Conservation (phyloP, 2,329 filamentous ascomycete genomes). For the Trichoderma atroviride region DNA sequence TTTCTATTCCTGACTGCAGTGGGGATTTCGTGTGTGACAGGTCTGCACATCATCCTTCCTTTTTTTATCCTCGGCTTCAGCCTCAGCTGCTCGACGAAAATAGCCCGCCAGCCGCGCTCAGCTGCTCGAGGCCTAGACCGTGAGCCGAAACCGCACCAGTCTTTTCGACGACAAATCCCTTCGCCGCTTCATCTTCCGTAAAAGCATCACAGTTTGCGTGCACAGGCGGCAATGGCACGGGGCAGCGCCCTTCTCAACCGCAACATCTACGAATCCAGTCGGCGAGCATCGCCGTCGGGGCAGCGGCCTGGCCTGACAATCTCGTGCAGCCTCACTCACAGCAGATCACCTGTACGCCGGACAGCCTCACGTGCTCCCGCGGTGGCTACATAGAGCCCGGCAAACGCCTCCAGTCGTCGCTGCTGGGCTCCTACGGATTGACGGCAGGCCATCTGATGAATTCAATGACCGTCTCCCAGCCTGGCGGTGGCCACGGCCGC, state of each 20-base stretch:
- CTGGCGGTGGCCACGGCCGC: constrained; percentile 26
- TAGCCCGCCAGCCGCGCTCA: not conserved
- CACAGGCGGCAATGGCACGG: constrained; percentile 28
- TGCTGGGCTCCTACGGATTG: constrained; percentile 30
- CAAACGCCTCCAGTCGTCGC: constrained; percentile 17
- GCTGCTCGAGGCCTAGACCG: constrained; percentile 8
- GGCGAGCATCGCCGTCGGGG: constrained; percentile 19
- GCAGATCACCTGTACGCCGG: not conserved
- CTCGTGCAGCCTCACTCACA: not conserved
- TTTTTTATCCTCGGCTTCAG: constrained; percentile 12
- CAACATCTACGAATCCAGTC: constrained; percentile 16
- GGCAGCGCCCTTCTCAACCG: constrained; percentile 19
- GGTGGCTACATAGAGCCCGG: constrained; percentile 27
- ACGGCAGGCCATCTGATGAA: constrained; percentile 27
- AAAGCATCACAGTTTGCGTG: constrained; percentile 5
- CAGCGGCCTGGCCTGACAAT: constrained; percentile 1
- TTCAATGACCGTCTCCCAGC: constrained; percentile 30
- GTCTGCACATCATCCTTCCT: constrained; percentile 4
- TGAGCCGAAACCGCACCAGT: not conserved
- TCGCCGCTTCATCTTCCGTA: constrained; percentile 7
- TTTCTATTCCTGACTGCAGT: not conserved
- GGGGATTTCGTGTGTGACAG: constrained; percentile 17
- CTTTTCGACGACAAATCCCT: not conserved
- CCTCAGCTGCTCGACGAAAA: not conserved
- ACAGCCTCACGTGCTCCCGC: constrained; percentile 20